Evolutionary conservation across 345 rosid genomes (phyloP), one percentile per base, ranked within the genome.

Genomic region (Eutrema heterophyllum): DNA sequence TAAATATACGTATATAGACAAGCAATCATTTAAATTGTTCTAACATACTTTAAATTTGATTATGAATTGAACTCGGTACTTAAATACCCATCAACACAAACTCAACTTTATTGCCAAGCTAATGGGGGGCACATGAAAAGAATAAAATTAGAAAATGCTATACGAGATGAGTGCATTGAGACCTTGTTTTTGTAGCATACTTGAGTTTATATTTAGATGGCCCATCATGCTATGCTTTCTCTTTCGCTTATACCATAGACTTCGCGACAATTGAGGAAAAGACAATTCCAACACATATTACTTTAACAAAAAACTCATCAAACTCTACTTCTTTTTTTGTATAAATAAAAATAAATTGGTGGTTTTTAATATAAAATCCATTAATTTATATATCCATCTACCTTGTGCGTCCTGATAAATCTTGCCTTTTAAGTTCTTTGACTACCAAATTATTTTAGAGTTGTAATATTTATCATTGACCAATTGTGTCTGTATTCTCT

Each of bases 121-220:
- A 67, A 67, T 50, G 68, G 78, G 78, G 68, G 24, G 61, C 79
- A 75, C 68, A 74, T 75, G 4, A 67, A 67, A 74, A 67, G 38
- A 68, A 68, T 60, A 68, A 68, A 59, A 9, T 10, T 58, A 57
- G 70, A 67, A 71, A 74, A 74, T 50, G 73, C 2, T 18, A 58
- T 49, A 67, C 40, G 54, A 57, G 2, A 74, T 58, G 78, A 75
- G 73, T 75, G 68, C 68, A 75, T 41, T 68, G 68, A 67, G 67
- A 75, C 78, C 73, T 59, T 74, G 78, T 67, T 67, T 50, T 75
- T 75, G 73, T 75, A 59, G 62, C 73, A 67, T 67, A 74, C 68
- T 59, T 35, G 62, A 75, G 68, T 50, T 50, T 49, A 50, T 32
- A 41, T 60, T 10, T 15, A 18, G 15, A 58, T 74, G 67, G 62